Evolutionary conservation across 129 eudicot species (phyloP), one percentile per base, ranked within the genome.

Genomic region (Mikania micrantha): DNA sequence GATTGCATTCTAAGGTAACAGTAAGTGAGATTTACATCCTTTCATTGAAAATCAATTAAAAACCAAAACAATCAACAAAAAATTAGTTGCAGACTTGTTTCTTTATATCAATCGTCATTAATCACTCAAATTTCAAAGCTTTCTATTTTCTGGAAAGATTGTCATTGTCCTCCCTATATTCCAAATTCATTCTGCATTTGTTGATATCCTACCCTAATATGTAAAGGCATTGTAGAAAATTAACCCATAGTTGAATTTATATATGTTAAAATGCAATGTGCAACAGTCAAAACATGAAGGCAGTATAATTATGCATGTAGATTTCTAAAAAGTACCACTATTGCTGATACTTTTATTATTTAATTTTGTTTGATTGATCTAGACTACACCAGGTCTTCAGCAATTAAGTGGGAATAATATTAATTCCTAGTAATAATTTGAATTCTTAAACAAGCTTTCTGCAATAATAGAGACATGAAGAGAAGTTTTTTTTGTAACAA

Each of bases 221-320:
- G 27, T 20, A 63, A 36, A n/a, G 28, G 25, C 16, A 74, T 27
- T 52, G 64, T 13, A 9, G 45, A 19, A 72, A 38, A 36, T 25
- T 47, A 52, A 63, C 72, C 27, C 24, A 10, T 27, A 20, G 17
- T 19, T 21, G 12, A 20, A 38, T 63, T n/a, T 39, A 24, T 25
- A 49, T 7, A 11, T 73, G 71, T 38, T n/a, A n/a, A n/a, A n/a
- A n/a, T n/a, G n/a, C 71, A 19, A 73, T 47, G 25, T 21, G 45
- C 44, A 36, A 15, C 35, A 27, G 45, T 50, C 60, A 19, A 64
- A 53, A 28, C 45, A 25, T 52, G 27, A 25, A 53, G 39, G 19
- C 20, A 1, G 35, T 54, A 61, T 36, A 35, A 34, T 10, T 36
- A 36, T 19, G 45, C 41, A 35, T 8, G n/a, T 19, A 36, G 31